phyloP scores from a whole-genome alignment of 75 land plant genomes.

The Larix kaempferi region DNA sequence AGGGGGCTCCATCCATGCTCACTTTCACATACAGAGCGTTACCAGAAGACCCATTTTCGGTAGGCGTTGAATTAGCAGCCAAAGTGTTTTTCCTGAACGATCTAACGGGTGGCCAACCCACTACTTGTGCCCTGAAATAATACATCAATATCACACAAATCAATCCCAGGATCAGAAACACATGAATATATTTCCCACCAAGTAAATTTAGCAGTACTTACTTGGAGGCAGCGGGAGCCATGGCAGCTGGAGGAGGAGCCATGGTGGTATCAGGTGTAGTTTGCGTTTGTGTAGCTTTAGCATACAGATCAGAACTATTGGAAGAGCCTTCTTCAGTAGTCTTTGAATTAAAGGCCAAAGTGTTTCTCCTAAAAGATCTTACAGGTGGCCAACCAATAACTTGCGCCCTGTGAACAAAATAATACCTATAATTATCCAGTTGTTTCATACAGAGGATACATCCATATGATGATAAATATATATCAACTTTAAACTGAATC shows the following conservation, averaged over 20 bases:
- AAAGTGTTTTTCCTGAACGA: conserved; percentile 71
- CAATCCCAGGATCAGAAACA: not conserved
- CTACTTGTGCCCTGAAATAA: conserved; percentile 63
- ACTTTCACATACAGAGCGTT: conserved; percentile 67
- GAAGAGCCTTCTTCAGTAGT: no score
- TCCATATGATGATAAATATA: no score
- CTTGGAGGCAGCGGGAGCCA: conserved; percentile 8
- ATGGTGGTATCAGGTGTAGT: conserved; percentile 19
- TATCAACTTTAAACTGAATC: no score
- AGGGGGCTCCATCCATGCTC: conserved; percentile 85
- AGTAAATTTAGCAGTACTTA: not conserved
- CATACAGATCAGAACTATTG: no score
- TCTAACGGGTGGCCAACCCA: conserved; percentile 84
- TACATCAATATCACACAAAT: not conserved
- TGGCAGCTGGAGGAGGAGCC: conserved; percentile 16
- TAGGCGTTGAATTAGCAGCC: conserved; percentile 37
- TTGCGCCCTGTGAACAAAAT: no score
- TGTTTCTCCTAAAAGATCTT: not conserved
- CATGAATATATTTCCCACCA: no score
- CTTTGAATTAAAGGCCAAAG: no score
- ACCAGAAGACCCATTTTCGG: conserved; percentile 24
- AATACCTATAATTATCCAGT: not conserved
- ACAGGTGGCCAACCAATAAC: not conserved
- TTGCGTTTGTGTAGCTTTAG: no score
- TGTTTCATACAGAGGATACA: no score